These are phyloP conservation scores for Trichoderma gamsii DNA, from an alignment of 495 filamentous ascomycete genomes.

Conservation along the genomic window DNA sequence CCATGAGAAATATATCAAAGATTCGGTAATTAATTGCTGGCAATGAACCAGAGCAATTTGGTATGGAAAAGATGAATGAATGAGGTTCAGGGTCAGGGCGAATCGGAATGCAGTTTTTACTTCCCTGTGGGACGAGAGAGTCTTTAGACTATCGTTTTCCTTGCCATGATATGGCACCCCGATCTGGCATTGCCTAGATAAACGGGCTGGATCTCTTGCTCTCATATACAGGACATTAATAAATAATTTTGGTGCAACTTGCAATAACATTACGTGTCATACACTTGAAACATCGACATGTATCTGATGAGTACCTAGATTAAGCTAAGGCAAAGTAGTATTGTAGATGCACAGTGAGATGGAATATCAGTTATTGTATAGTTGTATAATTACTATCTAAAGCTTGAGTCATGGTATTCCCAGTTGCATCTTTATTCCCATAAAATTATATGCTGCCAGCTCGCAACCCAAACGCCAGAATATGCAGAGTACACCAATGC, in stretches of 20 bases:
- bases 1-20: constrained; percentile 1
- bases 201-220: constrained; percentile 1
- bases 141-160: neutral
- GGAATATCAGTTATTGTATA: neutral
- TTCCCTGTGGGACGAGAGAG: neutral
- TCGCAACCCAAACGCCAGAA: neutral
- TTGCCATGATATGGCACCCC: neutral
- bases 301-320: no score
- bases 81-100: neutral
- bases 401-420: neutral
- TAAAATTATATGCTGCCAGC: neutral
- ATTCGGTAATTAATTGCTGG: constrained; percentile 3
- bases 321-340: no score
- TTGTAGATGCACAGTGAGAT: no score
- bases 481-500: neutral
- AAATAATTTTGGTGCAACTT: constrained; percentile 1
- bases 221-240: constrained; percentile 2
- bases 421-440: neutral
- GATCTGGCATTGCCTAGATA: neutral
- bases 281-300: neutral
- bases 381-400: neutral
- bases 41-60: neutral
- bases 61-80: neutral
- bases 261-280: neutral
- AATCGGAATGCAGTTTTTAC: neutral